A percentile compares a stretch with the other conserved stretches of the same genome.
phyloP scores from a whole-genome alignment of 1,284 basidiomycete species.

The Amylostereum areolatum region DNA sequence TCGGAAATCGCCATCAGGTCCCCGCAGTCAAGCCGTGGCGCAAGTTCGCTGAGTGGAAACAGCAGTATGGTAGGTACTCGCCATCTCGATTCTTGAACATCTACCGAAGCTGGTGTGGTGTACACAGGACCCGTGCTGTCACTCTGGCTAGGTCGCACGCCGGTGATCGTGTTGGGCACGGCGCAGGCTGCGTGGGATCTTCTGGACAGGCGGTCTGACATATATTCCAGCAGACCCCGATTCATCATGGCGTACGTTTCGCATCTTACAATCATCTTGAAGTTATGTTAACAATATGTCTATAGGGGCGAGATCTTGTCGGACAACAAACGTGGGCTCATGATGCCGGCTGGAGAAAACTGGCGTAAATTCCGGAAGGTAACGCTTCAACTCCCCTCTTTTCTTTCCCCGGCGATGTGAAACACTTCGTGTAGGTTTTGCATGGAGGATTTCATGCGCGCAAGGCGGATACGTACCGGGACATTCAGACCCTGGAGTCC shows the following conservation, averaged over 20 bases:
- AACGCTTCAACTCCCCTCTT: not conserved
- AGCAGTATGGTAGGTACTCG: slow-evolving; percentile 34
- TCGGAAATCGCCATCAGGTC: slow-evolving; percentile 43
- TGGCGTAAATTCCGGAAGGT: slow-evolving; percentile 51
- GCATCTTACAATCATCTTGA: not conserved
- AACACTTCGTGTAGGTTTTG: slow-evolving; percentile 27
- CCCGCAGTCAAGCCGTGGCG: slow-evolving; percentile 43
- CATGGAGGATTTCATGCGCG: slow-evolving; percentile 38
- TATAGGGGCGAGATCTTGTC: slow-evolving; percentile 42
- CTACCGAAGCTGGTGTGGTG: no score
- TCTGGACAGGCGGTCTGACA: slow-evolving; percentile 44
- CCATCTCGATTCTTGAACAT: no score
- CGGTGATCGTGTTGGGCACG: slow-evolving; percentile 44
- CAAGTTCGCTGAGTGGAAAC: slow-evolving; percentile 43
- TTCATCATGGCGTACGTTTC: slow-evolving; percentile 33
- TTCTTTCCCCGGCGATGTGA: not conserved
- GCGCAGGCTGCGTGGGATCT: slow-evolving; percentile 48
- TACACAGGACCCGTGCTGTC: slow-evolving; percentile 45
- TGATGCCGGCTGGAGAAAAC: slow-evolving; percentile 38
- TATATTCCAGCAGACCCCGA: slow-evolving; percentile 44
- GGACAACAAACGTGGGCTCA: slow-evolving; percentile 39
- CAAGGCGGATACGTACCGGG: slow-evolving; percentile 36
- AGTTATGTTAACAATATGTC: not conserved
- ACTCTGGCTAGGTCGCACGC: slow-evolving; percentile 46
- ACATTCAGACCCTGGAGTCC: slow-evolving; percentile 46